Conservation (phyloP, 495 filamentous ascomycete species). For the Aspergillus hancockii region DNA sequence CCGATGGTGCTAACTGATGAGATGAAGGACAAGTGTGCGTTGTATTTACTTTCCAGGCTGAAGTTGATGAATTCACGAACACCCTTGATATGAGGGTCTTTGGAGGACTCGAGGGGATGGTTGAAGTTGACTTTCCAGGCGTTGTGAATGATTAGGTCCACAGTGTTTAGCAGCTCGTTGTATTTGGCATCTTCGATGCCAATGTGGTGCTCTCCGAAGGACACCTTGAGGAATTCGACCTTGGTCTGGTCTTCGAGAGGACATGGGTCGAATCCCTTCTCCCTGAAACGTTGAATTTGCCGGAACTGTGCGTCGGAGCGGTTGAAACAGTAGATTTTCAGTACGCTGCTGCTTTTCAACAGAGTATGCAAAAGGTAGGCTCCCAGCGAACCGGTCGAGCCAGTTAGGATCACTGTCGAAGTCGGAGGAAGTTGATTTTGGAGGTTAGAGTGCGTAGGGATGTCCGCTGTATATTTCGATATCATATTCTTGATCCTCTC, state of each 20-base stretch:
- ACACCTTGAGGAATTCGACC: conserved; percentile 50
- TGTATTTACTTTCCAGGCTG: conserved; percentile 34
- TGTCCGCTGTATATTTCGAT: conserved; percentile 21
- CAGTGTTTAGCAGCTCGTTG: conserved; percentile 34
- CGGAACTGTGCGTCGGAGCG: conserved; percentile 30
- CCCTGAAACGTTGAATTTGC: conserved; percentile 16
- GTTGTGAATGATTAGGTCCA: conserved; percentile 59
- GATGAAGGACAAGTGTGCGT: conserved; percentile 54
- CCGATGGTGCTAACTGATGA: conserved; percentile 53
- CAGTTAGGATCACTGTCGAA: conserved; percentile 49
- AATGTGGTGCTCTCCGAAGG: conserved; percentile 47
- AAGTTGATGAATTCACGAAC: conserved; percentile 53
- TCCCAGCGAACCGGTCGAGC: conserved; percentile 60
- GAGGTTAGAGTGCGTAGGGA: conserved; percentile 20
- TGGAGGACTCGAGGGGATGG: conserved; percentile 53
- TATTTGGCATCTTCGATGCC: conserved; percentile 43
- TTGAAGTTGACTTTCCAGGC: conserved; percentile 68
- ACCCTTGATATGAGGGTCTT: conserved; percentile 52
- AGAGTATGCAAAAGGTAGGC: conserved; percentile 55
- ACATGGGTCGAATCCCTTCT: conserved; percentile 13
- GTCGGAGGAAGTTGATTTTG: conserved; percentile 2
- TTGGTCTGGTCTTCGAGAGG: conserved; percentile 4
- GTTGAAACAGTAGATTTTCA: conserved; percentile 58
- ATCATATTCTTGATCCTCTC: conserved; percentile 22
- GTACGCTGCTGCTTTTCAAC: conserved; percentile 31